Evolutionary conservation across 345 rosid genomes (phyloP), one percentile per base, ranked within the genome.

Genomic region (Kernera saxatilis): DNA sequence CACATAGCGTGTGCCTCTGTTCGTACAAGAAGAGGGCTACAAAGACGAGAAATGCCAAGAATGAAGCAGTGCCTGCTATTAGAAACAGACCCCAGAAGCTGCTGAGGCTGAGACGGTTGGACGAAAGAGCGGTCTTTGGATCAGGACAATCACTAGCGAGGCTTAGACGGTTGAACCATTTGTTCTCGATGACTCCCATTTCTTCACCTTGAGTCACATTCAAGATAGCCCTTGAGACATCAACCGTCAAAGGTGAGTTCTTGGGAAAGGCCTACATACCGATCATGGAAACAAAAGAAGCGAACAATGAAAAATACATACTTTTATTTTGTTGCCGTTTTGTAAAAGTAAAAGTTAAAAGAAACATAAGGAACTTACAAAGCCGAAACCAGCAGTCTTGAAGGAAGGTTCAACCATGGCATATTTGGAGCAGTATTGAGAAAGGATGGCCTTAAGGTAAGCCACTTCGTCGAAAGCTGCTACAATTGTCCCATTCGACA

Each of bases 31-130:
- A 80, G 8, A 7, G 9, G 9, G 14, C 39, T 0, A 70, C 36
- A 8, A 57, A 78, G 13, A 76, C 1, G 9, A 79, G 37, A 36
- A 84, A 22, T 3, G 89, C 49, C 53, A 49, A 76, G 18, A 74
- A 11, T 8, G 87, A 60, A 66, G 79, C 78, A 11, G 63, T 3
- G 45, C 78, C 81, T 8, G 78, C 72, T 62, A 85, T 67, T 65
- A 83, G 43, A 67, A 83, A 85, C 5, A 85, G 75, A 9, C 84
- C 87, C 45, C 75, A 72, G 8, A 85, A 81, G 82, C 79, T 78
- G 21, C 61, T 29, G 1, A 82, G 37, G 17, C 72, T 60, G 2
- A 83, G 85, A 41, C 76, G 70, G 45, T 74, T 59, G 0, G 79
- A 66, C 1, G 78, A 65, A 27, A 68, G 58, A 15, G 25, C 1